Evolutionary conservation across 176 grass and related monocot genomes (phyloP), one percentile per base, ranked within the genome.

Genomic region (Pontederia paniculata): DNA sequence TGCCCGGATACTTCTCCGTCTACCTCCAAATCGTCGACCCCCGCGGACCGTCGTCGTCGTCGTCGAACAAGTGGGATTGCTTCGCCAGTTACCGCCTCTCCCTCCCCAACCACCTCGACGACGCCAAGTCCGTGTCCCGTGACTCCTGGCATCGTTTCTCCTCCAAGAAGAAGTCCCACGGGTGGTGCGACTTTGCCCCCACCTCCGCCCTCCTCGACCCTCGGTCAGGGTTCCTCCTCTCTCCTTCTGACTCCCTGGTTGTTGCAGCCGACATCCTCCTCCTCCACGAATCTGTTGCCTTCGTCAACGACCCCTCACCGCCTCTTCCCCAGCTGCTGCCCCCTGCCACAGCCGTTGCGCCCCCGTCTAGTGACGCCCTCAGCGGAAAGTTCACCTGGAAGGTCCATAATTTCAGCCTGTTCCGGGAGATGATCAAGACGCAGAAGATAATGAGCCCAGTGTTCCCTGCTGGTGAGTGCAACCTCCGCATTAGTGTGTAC

Each of bases 21-120:
- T 98, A 98, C 72, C 71, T 98, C 53, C 93, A 98, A 80, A 78
- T 91, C 48, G 79, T 98, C 72, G 93, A 98, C 80, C 93, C 93
- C 58, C 86, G 84, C 66, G 81, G 80, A 76, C 71, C 68, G 17
- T 63, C 80, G 3, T 86, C 76, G 15, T 88, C 89, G 25, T 76
- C 75, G 12, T 83, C 81, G 48, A 84, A 81, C 44, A 84, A 84
- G 76, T 89, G 86, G 80, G 93, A 91, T 17, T 86, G 93, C 69
- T 98, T 98, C 74, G 83, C 79, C 48, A 81, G 77, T 48, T 98
- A 98, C 50, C 80, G 80, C 50, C 93, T 98, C 60, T 77, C 93
- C 51, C 43, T 86, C 19, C 59, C 70, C 21, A 82, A 98, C 58
- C 80, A 77, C 14, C 43, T 65, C 48, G 74, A 88, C 22, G 62